Evolutionary conservation across 2,329 filamentous ascomycete species (phyloP).

Genomic region (Beauveria varroae): DNA sequence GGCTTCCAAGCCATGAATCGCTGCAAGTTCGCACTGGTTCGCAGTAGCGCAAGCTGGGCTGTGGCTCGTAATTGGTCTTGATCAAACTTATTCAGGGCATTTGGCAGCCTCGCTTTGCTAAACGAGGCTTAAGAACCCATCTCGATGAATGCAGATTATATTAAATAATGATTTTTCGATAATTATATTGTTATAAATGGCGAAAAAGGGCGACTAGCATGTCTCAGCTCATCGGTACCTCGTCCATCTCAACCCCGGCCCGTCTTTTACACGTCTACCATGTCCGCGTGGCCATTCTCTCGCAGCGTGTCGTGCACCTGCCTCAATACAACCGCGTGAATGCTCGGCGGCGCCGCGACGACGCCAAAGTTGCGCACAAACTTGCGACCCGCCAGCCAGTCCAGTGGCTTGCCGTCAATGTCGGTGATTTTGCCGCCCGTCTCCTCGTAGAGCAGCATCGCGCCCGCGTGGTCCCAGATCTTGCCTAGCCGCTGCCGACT

Average conservation of each 20-base stretch:
- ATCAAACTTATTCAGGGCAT: no score
- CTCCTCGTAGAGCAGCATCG: constrained; percentile 52
- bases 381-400: constrained; percentile 40
- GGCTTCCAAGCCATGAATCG: not conserved
- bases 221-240: not conserved
- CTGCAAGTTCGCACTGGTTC: not conserved
- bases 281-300: constrained; percentile 22
- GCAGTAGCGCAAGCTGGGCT: not conserved
- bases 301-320: constrained; percentile 72
- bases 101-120: no score
- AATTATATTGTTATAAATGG: no score
- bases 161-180: no score
- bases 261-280: not conserved
- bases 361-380: constrained; percentile 48
- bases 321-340: constrained; percentile 42
- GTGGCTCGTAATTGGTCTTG: no score
- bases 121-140: no score
- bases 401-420: constrained; percentile 42
- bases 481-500: constrained; percentile 40
- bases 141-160: no score
- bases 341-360: constrained; percentile 39
- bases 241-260: not conserved
- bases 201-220: not conserved
- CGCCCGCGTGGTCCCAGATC: constrained; percentile 54
- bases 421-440: constrained; percentile 49